Percentiles rank a stretch among this genome's conserved stretches.
phyloP scores from a whole-genome alignment of 768 basidiomycete genomes.

The Lactifluus echinatus region DNA sequence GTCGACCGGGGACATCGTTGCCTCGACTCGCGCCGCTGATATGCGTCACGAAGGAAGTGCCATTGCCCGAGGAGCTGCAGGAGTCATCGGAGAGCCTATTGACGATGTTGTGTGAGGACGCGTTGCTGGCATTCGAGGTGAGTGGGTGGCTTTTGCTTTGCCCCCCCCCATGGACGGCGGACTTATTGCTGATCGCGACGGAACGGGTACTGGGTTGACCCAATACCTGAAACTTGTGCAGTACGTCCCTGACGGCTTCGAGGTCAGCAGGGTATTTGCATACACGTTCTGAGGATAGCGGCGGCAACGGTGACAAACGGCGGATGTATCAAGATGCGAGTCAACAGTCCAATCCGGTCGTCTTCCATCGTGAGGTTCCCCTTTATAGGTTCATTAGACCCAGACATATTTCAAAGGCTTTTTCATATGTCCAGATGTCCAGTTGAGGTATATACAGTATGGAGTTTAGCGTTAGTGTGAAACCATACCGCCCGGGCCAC shows the following conservation, averaged over 20 bases:
- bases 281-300: conserved; percentile 6
- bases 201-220: neutral
- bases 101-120: conserved; percentile 15
- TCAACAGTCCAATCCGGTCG: neutral
- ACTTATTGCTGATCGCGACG: neutral
- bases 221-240: too few species aligned
- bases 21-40: neutral
- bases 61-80: conserved; percentile 1
- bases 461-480: too few species aligned
- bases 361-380: too few species aligned
- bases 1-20: neutral
- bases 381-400: too few species aligned
- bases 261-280: conserved; percentile 7
- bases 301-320: too few species aligned
- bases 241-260: conserved; percentile 11
- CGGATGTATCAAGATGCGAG: too few species aligned
- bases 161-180: neutral
- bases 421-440: too few species aligned
- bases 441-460: too few species aligned
- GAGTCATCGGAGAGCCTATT: conserved; percentile 2
- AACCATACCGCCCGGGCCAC: too few species aligned
- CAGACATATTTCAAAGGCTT: too few species aligned
- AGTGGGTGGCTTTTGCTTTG: neutral
- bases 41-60: conserved; percentile 7
- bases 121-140: conserved; percentile 15